These are phyloP conservation scores for Pestalotiopsis sp. DNA, from an alignment of 2,329 filamentous ascomycete species.

Conservation along the genomic window DNA sequence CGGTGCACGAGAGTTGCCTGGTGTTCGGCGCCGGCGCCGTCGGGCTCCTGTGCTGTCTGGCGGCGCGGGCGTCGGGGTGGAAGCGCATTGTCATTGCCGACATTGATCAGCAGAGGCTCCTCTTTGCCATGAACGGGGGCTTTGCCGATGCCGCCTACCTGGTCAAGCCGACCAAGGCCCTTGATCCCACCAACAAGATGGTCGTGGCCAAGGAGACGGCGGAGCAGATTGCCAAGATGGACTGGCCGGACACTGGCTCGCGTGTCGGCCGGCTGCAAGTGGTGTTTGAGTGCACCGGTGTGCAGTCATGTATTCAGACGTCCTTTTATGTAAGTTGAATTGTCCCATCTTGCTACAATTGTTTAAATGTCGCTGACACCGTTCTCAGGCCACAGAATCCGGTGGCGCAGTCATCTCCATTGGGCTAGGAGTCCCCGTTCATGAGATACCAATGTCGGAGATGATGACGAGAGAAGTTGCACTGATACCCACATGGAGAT, in stretches of 20 bases:
- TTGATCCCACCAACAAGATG: constrained; percentile 13
- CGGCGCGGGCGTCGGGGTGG: background rate
- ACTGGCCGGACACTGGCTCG: background rate
- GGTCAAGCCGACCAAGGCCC: background rate
- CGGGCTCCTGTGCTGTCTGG: background rate
- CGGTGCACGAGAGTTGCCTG: background rate
- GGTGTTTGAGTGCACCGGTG: constrained; percentile 16
- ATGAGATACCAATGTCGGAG: constrained; percentile 70
- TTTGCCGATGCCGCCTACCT: background rate
- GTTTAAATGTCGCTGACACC: fast-evolving
- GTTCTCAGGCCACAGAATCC: background rate
- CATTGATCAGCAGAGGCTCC: background rate
- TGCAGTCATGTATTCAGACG: constrained; percentile 14
- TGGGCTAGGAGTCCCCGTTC: constrained; percentile 73
- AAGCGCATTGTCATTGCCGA: background rate
- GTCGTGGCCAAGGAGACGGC: constrained; percentile 13
- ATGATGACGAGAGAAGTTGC: constrained; percentile 72
- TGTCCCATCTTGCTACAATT: background rate
- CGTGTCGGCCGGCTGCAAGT: background rate
- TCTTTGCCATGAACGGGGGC: background rate
- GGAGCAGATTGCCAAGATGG: constrained; percentile 1
- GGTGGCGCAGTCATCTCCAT: constrained; percentile 61
- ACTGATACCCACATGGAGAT: constrained; percentile 43
- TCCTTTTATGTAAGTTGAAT: constrained; percentile 7
- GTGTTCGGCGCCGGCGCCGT: constrained; percentile 1